Evolutionary conservation across 163 green algal genomes (phyloP).

Genomic region (Smithsoniella earleae): DNA sequence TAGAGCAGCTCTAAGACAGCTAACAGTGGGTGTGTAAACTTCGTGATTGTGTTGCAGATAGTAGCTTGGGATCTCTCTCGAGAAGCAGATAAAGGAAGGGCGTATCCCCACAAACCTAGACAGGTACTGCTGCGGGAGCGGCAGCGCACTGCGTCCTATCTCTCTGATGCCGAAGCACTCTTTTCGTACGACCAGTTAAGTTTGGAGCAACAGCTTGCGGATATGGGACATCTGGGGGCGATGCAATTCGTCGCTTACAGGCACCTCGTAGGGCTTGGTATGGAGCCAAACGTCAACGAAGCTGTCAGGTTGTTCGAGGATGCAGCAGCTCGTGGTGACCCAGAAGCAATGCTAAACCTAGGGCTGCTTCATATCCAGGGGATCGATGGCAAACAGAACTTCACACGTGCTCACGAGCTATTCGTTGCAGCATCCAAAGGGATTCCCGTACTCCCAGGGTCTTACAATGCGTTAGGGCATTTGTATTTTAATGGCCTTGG

Average conservation of each 20-base stretch:
- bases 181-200: background rate
- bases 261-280: slow-evolving; percentile 11
- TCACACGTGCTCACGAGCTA: slow-evolving; percentile 21
- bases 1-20: too few species aligned
- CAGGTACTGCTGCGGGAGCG: slow-evolving; percentile 27
- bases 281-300: background rate
- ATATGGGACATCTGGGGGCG: background rate
- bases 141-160: background rate
- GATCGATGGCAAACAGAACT: background rate
- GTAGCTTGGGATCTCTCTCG: background rate
- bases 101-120: slow-evolving; percentile 4
- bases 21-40: too few species aligned
- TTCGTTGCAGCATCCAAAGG: background rate
- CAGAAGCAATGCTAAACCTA: slow-evolving; percentile 4
- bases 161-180: slow-evolving; percentile 19
- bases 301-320: slow-evolving; percentile 6
- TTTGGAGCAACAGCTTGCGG: background rate
- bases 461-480: too few species aligned
- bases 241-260: background rate
- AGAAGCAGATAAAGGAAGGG: background rate
- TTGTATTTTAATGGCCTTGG: slow-evolving; percentile 18
- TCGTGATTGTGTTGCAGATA: background rate
- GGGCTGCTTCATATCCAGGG: slow-evolving; percentile 8
- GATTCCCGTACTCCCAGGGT: too few species aligned
- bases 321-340: background rate